Conservation (phyloP, 192 early-diverging fungal genomes). For the Jimgerdemannia flammicorona region DNA sequence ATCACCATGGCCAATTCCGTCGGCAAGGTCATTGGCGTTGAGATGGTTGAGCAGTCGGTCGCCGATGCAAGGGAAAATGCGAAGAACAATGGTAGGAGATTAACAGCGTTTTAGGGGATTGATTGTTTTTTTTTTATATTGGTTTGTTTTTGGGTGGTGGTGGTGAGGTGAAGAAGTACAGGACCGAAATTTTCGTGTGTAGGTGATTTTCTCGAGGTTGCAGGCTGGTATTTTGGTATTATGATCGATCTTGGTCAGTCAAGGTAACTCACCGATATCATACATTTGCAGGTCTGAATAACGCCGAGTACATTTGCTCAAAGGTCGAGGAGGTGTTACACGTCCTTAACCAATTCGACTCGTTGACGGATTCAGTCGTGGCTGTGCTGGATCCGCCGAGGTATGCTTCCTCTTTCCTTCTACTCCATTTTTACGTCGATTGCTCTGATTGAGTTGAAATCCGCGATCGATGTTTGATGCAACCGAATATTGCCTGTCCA, state of each 20-base stretch:
- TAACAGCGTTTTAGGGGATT: too few species aligned
- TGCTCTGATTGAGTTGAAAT: neutral
- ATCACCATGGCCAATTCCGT: conserved; percentile 64
- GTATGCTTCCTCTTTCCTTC: conserved; percentile 18
- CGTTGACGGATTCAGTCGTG: conserved; percentile 48
- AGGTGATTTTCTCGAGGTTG: neutral
- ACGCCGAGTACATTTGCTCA: conserved; percentile 54
- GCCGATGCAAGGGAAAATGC: conserved; percentile 72
- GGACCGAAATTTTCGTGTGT: too few species aligned
- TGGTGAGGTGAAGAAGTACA: too few species aligned
- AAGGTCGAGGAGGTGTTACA: conserved; percentile 58
- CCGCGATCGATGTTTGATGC: neutral
- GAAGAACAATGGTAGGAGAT: conserved; percentile 32
- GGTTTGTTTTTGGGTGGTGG: too few species aligned
- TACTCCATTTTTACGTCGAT: conserved; percentile 7
- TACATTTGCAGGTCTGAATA: conserved; percentile 24
- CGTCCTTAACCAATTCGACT: conserved; percentile 23
- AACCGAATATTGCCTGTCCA: neutral
- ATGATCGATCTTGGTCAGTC: too few species aligned
- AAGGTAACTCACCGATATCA: too few species aligned
- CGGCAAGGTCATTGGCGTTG: conserved; percentile 71
- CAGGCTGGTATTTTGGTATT: neutral
- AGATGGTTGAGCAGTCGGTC: conserved; percentile 64
- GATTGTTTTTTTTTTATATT: too few species aligned
- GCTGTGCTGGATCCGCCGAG: conserved; percentile 77